These are phyloP conservation scores for Coelastrella sp. DNA, from an alignment of 139 green algal species.

Conservation along the genomic window DNA sequence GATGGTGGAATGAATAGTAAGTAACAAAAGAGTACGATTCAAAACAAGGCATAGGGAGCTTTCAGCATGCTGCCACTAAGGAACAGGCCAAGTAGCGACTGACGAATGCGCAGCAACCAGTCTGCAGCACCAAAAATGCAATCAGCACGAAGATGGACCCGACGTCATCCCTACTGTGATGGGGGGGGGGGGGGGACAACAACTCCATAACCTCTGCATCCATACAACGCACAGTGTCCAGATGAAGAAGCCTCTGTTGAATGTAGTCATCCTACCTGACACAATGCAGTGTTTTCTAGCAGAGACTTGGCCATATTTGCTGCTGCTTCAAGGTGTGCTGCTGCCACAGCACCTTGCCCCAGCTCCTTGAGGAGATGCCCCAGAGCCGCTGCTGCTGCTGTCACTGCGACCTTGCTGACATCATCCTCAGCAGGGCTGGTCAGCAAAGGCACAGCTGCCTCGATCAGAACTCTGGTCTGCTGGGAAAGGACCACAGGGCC, in stretches of 20 bases:
- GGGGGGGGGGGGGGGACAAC: no score
- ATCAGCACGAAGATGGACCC: no score
- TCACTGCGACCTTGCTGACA: constrained; percentile 58
- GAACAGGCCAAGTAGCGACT: no score
- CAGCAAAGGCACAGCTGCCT: constrained; percentile 45
- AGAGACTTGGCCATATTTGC: constrained; percentile 38
- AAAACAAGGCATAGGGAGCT: no score
- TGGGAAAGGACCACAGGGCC: constrained; percentile 5
- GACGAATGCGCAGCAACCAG: no score
- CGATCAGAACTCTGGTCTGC: constrained; percentile 4
- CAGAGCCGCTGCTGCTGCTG: constrained; percentile 47
- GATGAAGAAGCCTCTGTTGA: not conserved
- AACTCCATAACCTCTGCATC: no score
- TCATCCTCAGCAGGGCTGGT: constrained; percentile 59
- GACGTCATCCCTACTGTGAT: no score
- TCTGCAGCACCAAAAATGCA: no score
- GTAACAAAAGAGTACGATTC: no score
- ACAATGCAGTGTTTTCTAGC: constrained; percentile 59
- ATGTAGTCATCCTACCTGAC: constrained; percentile 62
- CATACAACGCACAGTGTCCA: no score
- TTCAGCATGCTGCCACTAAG: no score
- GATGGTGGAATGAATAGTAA: no score
- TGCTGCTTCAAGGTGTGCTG: constrained; percentile 15
- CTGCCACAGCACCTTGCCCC: not conserved
- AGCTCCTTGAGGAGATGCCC: not conserved